A percentile compares a stretch with the other conserved stretches of the same genome.
Evolutionary conservation across 768 basidiomycete species (phyloP).

Genomic region (Thelephora aurantiotincta): DNA sequence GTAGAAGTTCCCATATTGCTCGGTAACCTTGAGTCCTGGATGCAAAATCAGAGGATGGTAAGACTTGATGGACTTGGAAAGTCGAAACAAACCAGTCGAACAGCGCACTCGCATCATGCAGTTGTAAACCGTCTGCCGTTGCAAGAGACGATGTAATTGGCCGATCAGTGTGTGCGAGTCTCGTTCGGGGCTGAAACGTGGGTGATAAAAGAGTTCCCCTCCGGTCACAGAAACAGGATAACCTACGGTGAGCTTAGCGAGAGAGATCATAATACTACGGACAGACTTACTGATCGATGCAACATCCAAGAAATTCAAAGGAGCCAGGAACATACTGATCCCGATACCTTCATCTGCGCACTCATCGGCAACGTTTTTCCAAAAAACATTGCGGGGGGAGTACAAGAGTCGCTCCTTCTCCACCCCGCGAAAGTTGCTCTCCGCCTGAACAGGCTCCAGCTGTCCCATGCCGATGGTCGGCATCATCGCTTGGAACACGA

Average conservation of each 20-base stretch:
- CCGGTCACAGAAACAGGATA: conserved; percentile 62
- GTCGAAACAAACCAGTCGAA: conserved; percentile 50
- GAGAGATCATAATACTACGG: not conserved
- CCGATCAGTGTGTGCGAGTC: conserved; percentile 55
- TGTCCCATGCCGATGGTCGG: conserved; percentile 66
- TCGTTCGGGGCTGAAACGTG: conserved; percentile 62
- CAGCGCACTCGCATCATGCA: conserved; percentile 72
- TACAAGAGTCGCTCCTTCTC: conserved; percentile 81
- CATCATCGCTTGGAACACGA: conserved; percentile 55
- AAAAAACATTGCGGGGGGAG: conserved; percentile 58
- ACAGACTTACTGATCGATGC: conserved; percentile 59
- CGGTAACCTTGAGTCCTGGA: conserved; percentile 46
- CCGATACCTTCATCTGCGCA: conserved; percentile 84
- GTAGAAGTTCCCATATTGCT: conserved; percentile 64
- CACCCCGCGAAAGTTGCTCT: conserved; percentile 61
- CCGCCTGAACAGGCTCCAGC: conserved; percentile 40
- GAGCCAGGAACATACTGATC: conserved; percentile 79
- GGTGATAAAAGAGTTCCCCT: conserved; percentile 86
- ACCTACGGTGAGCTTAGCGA: conserved; percentile 24
- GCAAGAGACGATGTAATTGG: conserved; percentile 59
- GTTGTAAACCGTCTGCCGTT: conserved; percentile 64
- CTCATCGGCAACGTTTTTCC: conserved; percentile 78
- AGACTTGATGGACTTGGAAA: conserved; percentile 3
- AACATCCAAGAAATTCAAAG: conserved; percentile 67
- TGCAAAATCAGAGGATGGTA: conserved; percentile 2